phyloP scores from a whole-genome alignment of 139 green algal species.

The Haematococcus lacustris region DNA sequence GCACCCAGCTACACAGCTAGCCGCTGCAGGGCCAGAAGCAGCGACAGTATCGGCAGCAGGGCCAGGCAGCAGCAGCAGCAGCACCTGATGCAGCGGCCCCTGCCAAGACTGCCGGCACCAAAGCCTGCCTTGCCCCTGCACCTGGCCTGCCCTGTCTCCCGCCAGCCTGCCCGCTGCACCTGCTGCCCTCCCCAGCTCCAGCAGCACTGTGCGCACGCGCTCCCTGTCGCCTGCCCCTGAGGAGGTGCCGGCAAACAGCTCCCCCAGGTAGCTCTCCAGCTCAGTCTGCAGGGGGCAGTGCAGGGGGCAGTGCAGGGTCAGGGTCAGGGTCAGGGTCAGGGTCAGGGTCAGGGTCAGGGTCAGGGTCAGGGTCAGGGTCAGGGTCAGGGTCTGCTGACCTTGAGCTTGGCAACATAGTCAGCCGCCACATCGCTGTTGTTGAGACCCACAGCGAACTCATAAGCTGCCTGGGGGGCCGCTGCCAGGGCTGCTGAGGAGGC shows the following conservation, averaged over 20 bases:
- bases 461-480: neutral
- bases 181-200: slow-evolving; percentile 43
- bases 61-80: too few species aligned
- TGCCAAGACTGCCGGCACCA: too few species aligned
- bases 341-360: too few species aligned
- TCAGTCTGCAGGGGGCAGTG: slow-evolving; percentile 35
- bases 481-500: neutral
- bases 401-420: slow-evolving; percentile 77
- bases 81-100: too few species aligned
- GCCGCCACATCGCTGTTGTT: slow-evolving; percentile 79
- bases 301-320: too few species aligned
- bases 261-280: slow-evolving; percentile 57
- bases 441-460: slow-evolving; percentile 42
- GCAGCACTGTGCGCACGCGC: slow-evolving; percentile 21
- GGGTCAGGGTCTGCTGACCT: too few species aligned
- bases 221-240: slow-evolving; percentile 2
- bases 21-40: neutral
- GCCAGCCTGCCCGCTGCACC: neutral
- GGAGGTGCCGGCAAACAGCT: slow-evolving; percentile 3
- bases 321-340: too few species aligned
- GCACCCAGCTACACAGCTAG: neutral
- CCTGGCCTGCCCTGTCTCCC: neutral
- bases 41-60: neutral
- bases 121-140: too few species aligned
- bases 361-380: too few species aligned